Evolutionary conservation across 768 basidiomycete species (phyloP).

Genomic region (Boletus tomentosulus): DNA sequence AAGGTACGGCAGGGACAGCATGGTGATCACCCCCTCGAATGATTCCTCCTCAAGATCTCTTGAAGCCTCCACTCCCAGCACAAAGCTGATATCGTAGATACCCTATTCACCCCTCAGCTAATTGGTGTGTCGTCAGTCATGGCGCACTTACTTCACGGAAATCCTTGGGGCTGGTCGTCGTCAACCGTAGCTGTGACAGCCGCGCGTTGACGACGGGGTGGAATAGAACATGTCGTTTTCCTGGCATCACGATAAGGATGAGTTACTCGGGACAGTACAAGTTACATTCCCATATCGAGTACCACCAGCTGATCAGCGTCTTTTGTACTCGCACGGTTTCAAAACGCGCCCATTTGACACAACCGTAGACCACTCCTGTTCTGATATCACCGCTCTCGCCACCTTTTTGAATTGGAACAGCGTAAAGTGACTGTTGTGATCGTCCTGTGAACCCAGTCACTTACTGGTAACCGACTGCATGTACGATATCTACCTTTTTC

Average conservation of each 20-base stretch:
- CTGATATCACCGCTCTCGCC: slow-evolving; percentile 40
- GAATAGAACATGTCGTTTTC: slow-evolving; percentile 48
- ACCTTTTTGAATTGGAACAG: slow-evolving; percentile 77
- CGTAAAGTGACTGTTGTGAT: slow-evolving; percentile 79
- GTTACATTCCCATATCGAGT: neutral
- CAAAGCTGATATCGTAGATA: slow-evolving; percentile 67
- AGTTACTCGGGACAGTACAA: neutral
- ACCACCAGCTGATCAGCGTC: slow-evolving; percentile 45
- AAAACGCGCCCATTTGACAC: slow-evolving; percentile 52
- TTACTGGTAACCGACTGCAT: neutral
- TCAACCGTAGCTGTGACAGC: slow-evolving; percentile 64
- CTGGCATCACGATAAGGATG: slow-evolving; percentile 24
- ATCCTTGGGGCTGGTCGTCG: slow-evolving; percentile 60
- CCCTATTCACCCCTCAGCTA: slow-evolving; percentile 43
- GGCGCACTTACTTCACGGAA: slow-evolving; percentile 64
- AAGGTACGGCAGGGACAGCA: neutral
- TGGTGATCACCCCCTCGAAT: slow-evolving; percentile 55
- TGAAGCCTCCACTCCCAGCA: slow-evolving; percentile 83
- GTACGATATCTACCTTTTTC: slow-evolving; percentile 49
- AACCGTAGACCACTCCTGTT: slow-evolving; percentile 59
- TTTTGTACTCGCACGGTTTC: slow-evolving; percentile 92
- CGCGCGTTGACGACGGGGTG: slow-evolving; percentile 75
- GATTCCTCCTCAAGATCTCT: slow-evolving; percentile 57
- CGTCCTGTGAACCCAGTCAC: slow-evolving; percentile 49
- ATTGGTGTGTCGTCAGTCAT: neutral